Conservation (phyloP, 805 yeast genomes). For the Pichia heedii region DNA sequence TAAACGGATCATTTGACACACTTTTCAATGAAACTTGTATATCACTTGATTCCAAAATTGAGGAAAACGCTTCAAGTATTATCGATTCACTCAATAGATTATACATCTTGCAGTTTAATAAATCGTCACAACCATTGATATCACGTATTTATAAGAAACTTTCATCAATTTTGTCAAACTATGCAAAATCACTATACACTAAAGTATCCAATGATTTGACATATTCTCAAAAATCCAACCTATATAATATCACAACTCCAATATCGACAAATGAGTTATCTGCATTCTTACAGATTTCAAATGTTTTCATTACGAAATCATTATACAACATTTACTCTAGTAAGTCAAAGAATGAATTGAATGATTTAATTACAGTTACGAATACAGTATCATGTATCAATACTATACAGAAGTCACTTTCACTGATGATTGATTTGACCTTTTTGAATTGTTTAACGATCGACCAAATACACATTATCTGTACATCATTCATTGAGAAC, state of each 20-base stretch:
- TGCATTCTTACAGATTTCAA: conserved; percentile 3
- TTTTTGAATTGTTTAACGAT: background rate
- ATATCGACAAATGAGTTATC: background rate
- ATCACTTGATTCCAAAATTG: background rate
- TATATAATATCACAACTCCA: background rate
- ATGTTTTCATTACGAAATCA: background rate
- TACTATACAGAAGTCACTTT: background rate
- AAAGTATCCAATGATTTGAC: background rate
- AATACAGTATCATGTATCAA: background rate
- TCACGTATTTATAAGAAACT: background rate
- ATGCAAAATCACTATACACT: background rate
- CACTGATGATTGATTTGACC: background rate
- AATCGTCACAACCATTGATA: background rate
- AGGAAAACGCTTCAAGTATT: background rate
- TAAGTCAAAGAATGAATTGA: background rate
- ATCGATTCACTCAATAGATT: conserved; percentile 7
- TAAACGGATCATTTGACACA: conserved; percentile 15
- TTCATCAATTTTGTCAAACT: background rate
- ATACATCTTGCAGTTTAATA: background rate
- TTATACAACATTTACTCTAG: background rate
- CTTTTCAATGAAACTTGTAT: conserved; percentile 10
- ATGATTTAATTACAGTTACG: background rate
- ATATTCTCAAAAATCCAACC: background rate
- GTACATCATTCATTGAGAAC: conserved; percentile 2
- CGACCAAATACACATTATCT: conserved; percentile 1